Percentiles rank a stretch among this genome's conserved stretches.
Evolutionary conservation across 192 early-diverging fungal genomes (phyloP).

Genomic region (Coemansia sp.): DNA sequence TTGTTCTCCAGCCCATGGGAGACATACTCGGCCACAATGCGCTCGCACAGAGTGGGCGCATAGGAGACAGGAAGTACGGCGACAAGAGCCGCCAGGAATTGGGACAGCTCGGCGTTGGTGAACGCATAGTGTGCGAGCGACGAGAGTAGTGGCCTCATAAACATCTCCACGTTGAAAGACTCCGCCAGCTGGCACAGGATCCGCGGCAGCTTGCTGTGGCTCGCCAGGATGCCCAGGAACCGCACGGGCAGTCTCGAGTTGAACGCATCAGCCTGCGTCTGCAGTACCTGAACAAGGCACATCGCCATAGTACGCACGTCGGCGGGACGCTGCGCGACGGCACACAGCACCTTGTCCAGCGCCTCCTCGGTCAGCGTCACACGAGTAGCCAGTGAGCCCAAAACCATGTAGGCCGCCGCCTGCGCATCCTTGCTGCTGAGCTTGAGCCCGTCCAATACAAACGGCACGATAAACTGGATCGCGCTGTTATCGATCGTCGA

Average conservation of each 20-base stretch:
- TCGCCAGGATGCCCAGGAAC: constrained; percentile 16
- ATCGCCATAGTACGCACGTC: constrained; percentile 39
- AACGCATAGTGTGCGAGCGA: constrained; percentile 28
- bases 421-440: constrained; percentile 32
- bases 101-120: neutral
- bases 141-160: constrained; percentile 28
- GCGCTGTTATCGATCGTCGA: constrained; percentile 22
- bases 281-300: constrained; percentile 43
- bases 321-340: constrained; percentile 26
- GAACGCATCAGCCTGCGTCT: constrained; percentile 34
- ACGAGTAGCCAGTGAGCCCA: constrained; percentile 39
- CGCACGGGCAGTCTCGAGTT: constrained; percentile 6
- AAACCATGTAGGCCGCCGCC: constrained; percentile 48
- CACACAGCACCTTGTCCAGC: constrained; percentile 34
- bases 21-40: constrained; percentile 30
- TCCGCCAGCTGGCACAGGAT: constrained; percentile 22
- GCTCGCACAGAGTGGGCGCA: constrained; percentile 23
- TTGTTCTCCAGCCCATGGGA: neutral
- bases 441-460: constrained; percentile 37
- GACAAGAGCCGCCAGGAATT: constrained; percentile 21
- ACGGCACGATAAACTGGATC: constrained; percentile 50
- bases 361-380: constrained; percentile 34
- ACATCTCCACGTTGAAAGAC: constrained; percentile 23
- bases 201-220: constrained; percentile 14
- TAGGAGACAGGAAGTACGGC: constrained; percentile 18